Evolutionary conservation across 371 early-diverging fungal genomes (phyloP), one percentile per base, ranked within the genome.

Genomic region (Lichtheimia hyalospora): DNA sequence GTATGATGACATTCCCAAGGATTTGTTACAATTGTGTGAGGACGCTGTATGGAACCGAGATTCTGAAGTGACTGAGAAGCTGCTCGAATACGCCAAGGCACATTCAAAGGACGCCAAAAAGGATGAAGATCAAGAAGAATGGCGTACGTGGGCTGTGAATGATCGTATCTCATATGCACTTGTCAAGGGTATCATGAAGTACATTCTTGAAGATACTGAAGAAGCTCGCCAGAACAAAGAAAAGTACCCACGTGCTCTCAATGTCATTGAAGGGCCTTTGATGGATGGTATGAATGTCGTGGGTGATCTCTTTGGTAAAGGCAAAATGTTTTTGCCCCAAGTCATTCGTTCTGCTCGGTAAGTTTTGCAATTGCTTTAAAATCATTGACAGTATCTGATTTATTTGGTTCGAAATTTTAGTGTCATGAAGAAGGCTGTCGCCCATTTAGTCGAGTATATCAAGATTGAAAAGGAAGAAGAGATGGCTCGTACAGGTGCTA

Each of bases 281-380:
- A 96, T 96, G 96, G 78, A 74, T 54, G 96, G 96, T 56, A 96
- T 96, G 96, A 86, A 84, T 58, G 81, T 89, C 48, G 96, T 96
- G 5, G 96, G 96, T 60, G 92, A 96, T 68, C 79, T 95, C 48
- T 96, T 96, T 77, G 96, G 96, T 42, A 80, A 74, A 23, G 94
- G 96, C 40, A 95, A 95, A 72, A 96, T 96, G 96, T 96, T 96
- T 72, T 87, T 96, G 82, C 96, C 96, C 8, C 96, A 96, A 68
- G 96, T 96, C 54, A 96, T 96, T 77, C 95, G 95, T 74, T 92
- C 92, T 57, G 96, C 96, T 49, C 91, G 78, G 77, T 77, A 71
- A 64, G 60, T 52, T n/a, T n/a, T 25, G 1, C 25, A 18, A 8
- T 5, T 12, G 43, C 25, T 50, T 18, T 12, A 46, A 46, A 2